phyloP scores from a whole-genome alignment of 495 filamentous ascomycete genomes.

The Neurospora sublineolata region DNA sequence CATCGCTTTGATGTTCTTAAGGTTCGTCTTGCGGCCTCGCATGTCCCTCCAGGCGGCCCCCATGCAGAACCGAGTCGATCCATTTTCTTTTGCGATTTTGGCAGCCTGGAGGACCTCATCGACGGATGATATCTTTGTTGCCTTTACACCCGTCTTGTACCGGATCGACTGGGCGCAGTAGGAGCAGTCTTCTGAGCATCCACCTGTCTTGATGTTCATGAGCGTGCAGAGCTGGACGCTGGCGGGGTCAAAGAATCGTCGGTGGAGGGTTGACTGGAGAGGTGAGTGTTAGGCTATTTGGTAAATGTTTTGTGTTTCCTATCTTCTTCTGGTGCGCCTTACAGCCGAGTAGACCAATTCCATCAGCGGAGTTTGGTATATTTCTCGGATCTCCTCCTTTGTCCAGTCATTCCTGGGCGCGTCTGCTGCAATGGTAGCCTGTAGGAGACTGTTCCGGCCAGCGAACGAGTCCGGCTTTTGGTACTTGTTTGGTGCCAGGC shows the following conservation, averaged over 20 bases:
- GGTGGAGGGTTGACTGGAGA: constrained; percentile 55
- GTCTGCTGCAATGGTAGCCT: constrained; percentile 42
- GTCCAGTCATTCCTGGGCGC: constrained; percentile 62
- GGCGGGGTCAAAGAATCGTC: constrained; percentile 67
- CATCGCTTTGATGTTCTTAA: constrained; percentile 74
- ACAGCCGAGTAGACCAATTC: constrained; percentile 65
- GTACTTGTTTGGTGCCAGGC: neutral
- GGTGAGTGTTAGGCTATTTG: neutral
- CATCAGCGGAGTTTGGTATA: constrained; percentile 69
- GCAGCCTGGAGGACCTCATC: constrained; percentile 68
- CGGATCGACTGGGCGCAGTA: constrained; percentile 82
- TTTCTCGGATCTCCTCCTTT: constrained; percentile 58
- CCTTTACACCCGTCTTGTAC: constrained; percentile 70
- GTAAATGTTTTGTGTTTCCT: neutral
- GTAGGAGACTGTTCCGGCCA: constrained; percentile 8
- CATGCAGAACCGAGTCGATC: constrained; percentile 83
- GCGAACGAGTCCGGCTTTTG: neutral
- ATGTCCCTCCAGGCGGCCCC: constrained; percentile 86
- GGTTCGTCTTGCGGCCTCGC: constrained; percentile 68
- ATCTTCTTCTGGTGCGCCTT: constrained; percentile 15
- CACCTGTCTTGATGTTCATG: constrained; percentile 92
- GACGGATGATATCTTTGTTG: constrained; percentile 63
- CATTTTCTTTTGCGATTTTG: constrained; percentile 62
- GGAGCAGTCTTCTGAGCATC: constrained; percentile 76
- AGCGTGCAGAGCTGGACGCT: constrained; percentile 81